phyloP scores from a whole-genome alignment of 164 flowering plant genomes.

The Magnolia changhungtana region DNA sequence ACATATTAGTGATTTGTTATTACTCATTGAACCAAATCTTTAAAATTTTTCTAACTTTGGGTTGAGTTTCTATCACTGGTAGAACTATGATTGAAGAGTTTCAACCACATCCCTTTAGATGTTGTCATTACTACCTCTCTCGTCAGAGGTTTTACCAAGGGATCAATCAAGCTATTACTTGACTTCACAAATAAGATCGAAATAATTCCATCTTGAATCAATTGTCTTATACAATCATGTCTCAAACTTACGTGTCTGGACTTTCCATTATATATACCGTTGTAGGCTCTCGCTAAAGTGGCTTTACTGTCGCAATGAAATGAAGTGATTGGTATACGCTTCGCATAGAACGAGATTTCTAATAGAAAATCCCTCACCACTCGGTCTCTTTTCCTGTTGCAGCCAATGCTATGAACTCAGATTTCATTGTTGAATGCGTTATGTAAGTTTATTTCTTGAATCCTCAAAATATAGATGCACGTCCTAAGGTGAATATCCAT shows the following conservation, averaged over 20 bases:
- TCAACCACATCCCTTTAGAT: too few species aligned
- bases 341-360: background rate
- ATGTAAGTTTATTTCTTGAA: background rate
- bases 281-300: background rate
- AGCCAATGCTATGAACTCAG: background rate
- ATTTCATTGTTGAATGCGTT: background rate
- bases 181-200: background rate
- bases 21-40: too few species aligned
- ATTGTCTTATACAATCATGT: background rate
- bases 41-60: too few species aligned
- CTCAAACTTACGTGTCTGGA: background rate
- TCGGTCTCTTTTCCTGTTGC: background rate
- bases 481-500: too few species aligned
- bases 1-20: too few species aligned
- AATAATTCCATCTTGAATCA: background rate
- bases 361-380: background rate
- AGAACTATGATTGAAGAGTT: too few species aligned
- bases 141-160: too few species aligned
- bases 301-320: too few species aligned
- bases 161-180: too few species aligned
- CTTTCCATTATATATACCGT: background rate
- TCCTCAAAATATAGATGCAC: background rate
- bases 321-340: background rate
- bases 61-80: too few species aligned
- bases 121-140: too few species aligned